Percentiles rank a stretch among this genome's conserved stretches.
Conservation (phyloP, 1,284 basidiomycete species). For the Boletus semigastroideus region DNA sequence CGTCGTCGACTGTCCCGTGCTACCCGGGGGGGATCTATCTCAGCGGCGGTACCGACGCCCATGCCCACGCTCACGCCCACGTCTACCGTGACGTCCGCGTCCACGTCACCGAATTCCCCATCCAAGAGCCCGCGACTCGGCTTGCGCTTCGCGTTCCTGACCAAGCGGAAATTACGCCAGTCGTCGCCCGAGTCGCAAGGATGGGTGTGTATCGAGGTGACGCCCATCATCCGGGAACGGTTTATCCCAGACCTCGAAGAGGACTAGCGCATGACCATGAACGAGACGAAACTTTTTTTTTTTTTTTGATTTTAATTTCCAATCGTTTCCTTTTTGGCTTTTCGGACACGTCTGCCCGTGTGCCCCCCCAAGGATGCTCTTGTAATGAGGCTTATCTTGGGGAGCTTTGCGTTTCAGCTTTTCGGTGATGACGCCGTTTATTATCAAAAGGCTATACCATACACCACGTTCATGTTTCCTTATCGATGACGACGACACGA, state of each 20-base stretch:
- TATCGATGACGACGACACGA: too few species aligned
- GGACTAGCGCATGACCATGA: conserved; percentile 1
- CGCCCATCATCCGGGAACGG: conserved; percentile 37
- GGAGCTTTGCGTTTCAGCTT: too few species aligned
- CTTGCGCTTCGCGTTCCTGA: conserved; percentile 18
- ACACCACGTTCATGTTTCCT: too few species aligned
- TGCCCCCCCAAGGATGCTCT: too few species aligned
- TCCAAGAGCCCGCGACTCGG: conserved; percentile 18
- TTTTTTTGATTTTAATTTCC: too few species aligned
- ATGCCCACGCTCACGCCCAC: too few species aligned
- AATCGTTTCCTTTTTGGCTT: too few species aligned
- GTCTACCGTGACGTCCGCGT: too few species aligned
- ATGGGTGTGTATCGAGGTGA: conserved; percentile 45
- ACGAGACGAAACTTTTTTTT: neutral
- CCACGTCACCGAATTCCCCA: conserved; percentile 13
- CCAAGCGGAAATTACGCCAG: conserved; percentile 26
- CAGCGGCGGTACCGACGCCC: neutral
- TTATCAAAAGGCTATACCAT: too few species aligned
- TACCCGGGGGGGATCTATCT: neutral
- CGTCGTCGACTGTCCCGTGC: conserved; percentile 8
- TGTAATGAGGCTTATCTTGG: too few species aligned
- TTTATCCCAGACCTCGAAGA: conserved; percentile 14
- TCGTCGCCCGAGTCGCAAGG: conserved; percentile 28
- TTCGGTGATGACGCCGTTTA: too few species aligned
- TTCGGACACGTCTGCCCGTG: too few species aligned